Percentiles rank a stretch among this genome's conserved stretches.
These are phyloP conservation scores for Monosporascus sp. DNA, from an alignment of 2,329 filamentous ascomycete species.

Conservation along the genomic window DNA sequence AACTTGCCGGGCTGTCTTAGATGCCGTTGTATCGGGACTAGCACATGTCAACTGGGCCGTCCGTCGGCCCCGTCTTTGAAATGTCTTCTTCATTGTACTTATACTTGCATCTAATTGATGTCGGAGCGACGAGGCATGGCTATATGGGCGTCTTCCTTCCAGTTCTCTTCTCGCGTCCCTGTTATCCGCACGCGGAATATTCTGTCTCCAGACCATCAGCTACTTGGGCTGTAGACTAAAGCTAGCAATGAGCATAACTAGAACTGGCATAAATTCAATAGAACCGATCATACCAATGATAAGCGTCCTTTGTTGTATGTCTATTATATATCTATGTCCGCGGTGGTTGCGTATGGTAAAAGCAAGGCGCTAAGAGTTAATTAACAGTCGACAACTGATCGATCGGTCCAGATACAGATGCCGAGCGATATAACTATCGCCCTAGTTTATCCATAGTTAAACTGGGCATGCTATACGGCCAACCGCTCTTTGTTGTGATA, in stretches of 20 bases:
- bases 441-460: too few relatives aligned
- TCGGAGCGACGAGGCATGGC: not conserved
- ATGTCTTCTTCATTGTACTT: constrained; percentile 16
- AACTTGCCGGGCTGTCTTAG: constrained; percentile 38
- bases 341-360: too few relatives aligned
- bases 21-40: not conserved
- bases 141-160: not conserved
- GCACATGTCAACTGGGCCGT: not conserved
- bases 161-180: not conserved
- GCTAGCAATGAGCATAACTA: not conserved
- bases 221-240: not conserved
- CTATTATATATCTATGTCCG: too few relatives aligned
- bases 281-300: not conserved
- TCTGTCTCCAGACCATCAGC: not conserved
- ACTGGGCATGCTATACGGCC: too few relatives aligned
- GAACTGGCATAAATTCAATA: not conserved
- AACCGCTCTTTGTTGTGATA: too few relatives aligned
- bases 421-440: too few relatives aligned
- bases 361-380: too few relatives aligned
- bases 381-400: too few relatives aligned
- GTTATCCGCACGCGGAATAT: not conserved
- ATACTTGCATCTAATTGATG: not conserved
- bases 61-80: not conserved
- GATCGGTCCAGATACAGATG: too few relatives aligned
- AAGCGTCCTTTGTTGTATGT: not conserved